Percentiles rank a stretch among this genome's conserved stretches.
Evolutionary conservation across 2,329 filamentous ascomycete species (phyloP).

Genomic region (Beauveria pseudobassiana): DNA sequence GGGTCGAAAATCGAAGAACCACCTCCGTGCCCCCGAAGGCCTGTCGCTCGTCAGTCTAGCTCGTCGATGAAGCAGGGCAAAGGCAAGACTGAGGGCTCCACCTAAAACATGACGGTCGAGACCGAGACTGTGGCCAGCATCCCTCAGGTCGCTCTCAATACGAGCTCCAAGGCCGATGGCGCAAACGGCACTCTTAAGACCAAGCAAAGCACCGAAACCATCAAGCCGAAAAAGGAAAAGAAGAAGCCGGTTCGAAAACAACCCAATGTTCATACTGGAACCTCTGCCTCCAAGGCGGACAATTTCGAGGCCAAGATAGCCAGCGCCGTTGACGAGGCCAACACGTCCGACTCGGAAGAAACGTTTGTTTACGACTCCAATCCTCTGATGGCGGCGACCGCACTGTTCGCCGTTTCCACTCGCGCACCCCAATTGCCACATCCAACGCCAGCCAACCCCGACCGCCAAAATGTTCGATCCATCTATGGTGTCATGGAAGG

Average conservation of each 20-base stretch:
- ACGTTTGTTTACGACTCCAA: constrained; percentile 99
- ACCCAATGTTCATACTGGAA: constrained; percentile 60
- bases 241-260: constrained; percentile 73
- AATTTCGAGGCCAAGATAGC: constrained; percentile 97
- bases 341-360: constrained; percentile 95
- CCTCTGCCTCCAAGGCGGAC: constrained; percentile 92
- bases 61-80: constrained; percentile 52
- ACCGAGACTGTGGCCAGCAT: constrained; percentile 92
- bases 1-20: constrained; percentile 33
- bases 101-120: constrained; percentile 92
- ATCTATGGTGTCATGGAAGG: constrained; percentile 61
- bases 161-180: constrained; percentile 56
- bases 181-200: constrained; percentile 67
- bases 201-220: constrained; percentile 91
- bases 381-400: constrained; percentile 62
- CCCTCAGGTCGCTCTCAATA: constrained; percentile 69
- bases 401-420: constrained; percentile 70
- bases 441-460: constrained; percentile 68
- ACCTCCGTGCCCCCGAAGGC: constrained; percentile 42
- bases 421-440: constrained; percentile 87
- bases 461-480: constrained; percentile 52
- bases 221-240: constrained; percentile 88
- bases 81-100: constrained; percentile 67
- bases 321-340: constrained; percentile 88
- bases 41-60: constrained; percentile 59